Evolutionary conservation across 2,329 filamentous ascomycete species (phyloP), one percentile per base, ranked within the genome.

Genomic region (Tolypocladium guangdongense): DNA sequence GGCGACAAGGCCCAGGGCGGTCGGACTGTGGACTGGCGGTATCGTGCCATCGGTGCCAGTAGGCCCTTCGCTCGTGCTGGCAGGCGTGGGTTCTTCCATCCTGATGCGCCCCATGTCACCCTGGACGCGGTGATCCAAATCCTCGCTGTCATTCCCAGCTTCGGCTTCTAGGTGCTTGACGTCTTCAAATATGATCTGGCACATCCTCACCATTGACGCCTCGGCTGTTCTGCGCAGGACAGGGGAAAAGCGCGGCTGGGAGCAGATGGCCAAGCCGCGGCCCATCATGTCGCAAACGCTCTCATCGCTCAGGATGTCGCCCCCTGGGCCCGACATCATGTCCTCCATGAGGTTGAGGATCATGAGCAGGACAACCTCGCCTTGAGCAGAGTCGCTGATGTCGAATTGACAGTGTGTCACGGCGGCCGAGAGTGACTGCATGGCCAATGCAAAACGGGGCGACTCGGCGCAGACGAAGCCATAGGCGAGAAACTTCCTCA

Each of bases 251-350:
- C 92, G 83, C 53, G 88, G 83, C 65, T 97, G 91, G 58, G 92
- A 99, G 74, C 93, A 99, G 76, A 99, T 97, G 65, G 90, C 96
- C 59, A 99, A 72, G 1, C 92, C 93, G 2, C 90, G 92, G 68
- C 96, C 93, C 92, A 99, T 97, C 90, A 99, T 97, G 68, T 96
- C 90, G 67, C 95, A 99, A 12, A 99, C 90, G 65, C 92, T 97
- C 72, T 97, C 92, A 63, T 99, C 93, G 55, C 92, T 95, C n/a
- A 99, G 75, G 12, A 97, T 82, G 59, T 95, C 87, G 38, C 93
- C 93, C 33, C 92, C 90, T 0, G 91, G 89, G 0, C 93, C 89
- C 18, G 91, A 95, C 63, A 99, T 86, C 87, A 99, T 96, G 64
- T 90, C 88, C 70, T 99, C 93, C 93, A 99, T 99, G 48, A 99